A percentile compares a stretch with the other conserved stretches of the same genome.
Evolutionary conservation across 805 yeast species (phyloP).

Genomic region (Yamadazyma tumulicola): DNA sequence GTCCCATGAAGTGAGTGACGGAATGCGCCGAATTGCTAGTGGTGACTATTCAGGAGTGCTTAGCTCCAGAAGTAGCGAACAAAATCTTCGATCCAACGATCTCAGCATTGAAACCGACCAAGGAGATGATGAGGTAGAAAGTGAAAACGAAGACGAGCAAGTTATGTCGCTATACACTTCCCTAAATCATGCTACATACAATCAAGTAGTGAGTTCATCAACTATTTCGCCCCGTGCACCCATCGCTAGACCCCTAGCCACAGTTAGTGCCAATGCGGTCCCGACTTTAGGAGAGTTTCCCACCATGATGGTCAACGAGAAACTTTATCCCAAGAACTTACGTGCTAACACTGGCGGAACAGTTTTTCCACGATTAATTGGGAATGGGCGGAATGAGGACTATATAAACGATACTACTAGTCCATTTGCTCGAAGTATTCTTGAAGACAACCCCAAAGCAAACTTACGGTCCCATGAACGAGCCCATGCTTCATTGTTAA

Average conservation of each 20-base stretch:
- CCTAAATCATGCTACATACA: conserved; percentile 31
- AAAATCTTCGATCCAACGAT: neutral
- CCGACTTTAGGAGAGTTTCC: conserved; percentile 45
- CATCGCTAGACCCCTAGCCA: conserved; percentile 14
- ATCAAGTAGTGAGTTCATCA: conserved; percentile 21
- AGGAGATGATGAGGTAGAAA: conserved; percentile 21
- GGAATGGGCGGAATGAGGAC: conserved; percentile 1
- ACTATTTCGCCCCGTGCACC: conserved; percentile 17
- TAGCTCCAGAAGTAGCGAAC: conserved; percentile 2
- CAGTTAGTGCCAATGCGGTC: conserved; percentile 22
- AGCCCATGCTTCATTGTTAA: conserved; percentile 60
- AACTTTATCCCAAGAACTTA: conserved; percentile 20
- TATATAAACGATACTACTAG: conserved; percentile 2
- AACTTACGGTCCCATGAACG: conserved; percentile 50
- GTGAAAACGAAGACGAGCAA: conserved; percentile 59
- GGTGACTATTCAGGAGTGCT: conserved; percentile 6
- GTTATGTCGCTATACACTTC: conserved; percentile 66
- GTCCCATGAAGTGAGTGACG: conserved; percentile 10
- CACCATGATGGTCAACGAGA: conserved; percentile 29
- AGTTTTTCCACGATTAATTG: conserved; percentile 9
- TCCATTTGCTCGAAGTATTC: conserved; percentile 7
- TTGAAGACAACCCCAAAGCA: conserved; percentile 28
- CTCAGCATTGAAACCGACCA: conserved; percentile 2
- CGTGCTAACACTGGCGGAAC: conserved; percentile 10
- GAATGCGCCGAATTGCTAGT: conserved; percentile 8